A percentile compares a stretch with the other conserved stretches of the same genome.
Evolutionary conservation across 75 land plant genomes (phyloP).

Genomic region (Adiantum capillusveneris): DNA sequence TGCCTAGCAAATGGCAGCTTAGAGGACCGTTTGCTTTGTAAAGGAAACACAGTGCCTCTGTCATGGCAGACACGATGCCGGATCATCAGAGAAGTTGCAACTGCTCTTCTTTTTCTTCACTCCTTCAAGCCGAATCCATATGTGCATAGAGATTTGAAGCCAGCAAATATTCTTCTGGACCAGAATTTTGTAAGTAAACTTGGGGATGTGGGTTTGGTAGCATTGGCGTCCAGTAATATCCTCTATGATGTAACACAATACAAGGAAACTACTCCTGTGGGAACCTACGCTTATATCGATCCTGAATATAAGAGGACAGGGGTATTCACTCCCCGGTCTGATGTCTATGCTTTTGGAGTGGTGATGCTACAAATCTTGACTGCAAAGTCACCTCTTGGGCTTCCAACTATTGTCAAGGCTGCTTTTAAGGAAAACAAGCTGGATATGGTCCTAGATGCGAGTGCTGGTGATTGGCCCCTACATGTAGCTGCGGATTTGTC

Average conservation of each 20-base stretch:
- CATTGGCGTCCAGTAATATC: constrained; percentile 1
- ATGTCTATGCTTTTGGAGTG: constrained; percentile 72
- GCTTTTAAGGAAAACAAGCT: constrained; percentile 32
- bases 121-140: constrained; percentile 59
- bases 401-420: constrained; percentile 27
- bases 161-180: constrained; percentile 74
- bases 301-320: constrained; percentile 57
- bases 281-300: constrained; percentile 63
- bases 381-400: constrained; percentile 27
- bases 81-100: constrained; percentile 51
- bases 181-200: constrained; percentile 63
- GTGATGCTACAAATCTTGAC: constrained; percentile 62
- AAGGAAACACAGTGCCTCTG: constrained; percentile 34
- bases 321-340: constrained; percentile 49
- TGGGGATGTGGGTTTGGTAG: constrained; percentile 37
- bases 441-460: constrained; percentile 24
- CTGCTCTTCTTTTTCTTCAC: constrained; percentile 60
- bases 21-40: constrained; percentile 39
- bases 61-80: constrained; percentile 60
- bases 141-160: constrained; percentile 85
- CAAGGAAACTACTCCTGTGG: constrained; percentile 37
- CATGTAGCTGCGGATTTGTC: constrained; percentile 41
- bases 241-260: no score
- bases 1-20: constrained; percentile 68
- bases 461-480: constrained; percentile 67